phyloP scores from a whole-genome alignment of 345 rosid genomes.

The Xanthoceras sorbifolium region DNA sequence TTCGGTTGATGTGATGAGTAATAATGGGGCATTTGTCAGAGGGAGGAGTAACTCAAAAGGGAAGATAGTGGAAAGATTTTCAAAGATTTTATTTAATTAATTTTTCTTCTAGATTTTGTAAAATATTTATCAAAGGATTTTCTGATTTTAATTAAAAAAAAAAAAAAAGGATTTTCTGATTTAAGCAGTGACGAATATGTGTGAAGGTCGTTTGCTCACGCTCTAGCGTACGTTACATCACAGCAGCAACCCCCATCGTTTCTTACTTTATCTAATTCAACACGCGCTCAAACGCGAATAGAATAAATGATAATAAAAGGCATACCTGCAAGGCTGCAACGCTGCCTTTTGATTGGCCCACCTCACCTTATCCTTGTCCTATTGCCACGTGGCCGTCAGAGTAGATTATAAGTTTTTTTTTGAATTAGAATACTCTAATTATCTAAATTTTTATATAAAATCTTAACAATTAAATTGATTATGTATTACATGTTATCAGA shows the following conservation, averaged over 20 bases:
- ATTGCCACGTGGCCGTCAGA: slow-evolving; percentile 36
- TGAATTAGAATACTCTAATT: too few relatives aligned
- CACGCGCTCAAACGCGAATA: slow-evolving; percentile 3
- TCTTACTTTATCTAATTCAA: too few relatives aligned
- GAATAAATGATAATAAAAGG: background rate
- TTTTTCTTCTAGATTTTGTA: too few relatives aligned
- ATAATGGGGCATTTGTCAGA: background rate
- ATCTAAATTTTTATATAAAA: too few relatives aligned
- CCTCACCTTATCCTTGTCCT: slow-evolving; percentile 23
- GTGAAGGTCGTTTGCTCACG: background rate
- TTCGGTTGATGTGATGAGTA: background rate
- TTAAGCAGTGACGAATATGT: slow-evolving; percentile 25
- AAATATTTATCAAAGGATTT: background rate
- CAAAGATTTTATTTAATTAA: too few relatives aligned
- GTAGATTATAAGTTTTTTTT: too few relatives aligned
- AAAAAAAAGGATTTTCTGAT: too few relatives aligned
- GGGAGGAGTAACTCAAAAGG: slow-evolving; percentile 7
- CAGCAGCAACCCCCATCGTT: background rate
- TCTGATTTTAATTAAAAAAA: too few relatives aligned
- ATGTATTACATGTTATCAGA: too few relatives aligned
- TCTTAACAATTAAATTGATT: too few relatives aligned
- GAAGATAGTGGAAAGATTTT: background rate
- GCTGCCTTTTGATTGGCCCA: background rate
- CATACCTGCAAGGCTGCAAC: background rate
- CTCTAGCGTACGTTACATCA: slow-evolving; percentile 16